Evolutionary conservation across 805 yeast genomes (phyloP), one percentile per base, ranked within the genome.

Genomic region (Hanseniaspora pseudoguilliermondii): DNA sequence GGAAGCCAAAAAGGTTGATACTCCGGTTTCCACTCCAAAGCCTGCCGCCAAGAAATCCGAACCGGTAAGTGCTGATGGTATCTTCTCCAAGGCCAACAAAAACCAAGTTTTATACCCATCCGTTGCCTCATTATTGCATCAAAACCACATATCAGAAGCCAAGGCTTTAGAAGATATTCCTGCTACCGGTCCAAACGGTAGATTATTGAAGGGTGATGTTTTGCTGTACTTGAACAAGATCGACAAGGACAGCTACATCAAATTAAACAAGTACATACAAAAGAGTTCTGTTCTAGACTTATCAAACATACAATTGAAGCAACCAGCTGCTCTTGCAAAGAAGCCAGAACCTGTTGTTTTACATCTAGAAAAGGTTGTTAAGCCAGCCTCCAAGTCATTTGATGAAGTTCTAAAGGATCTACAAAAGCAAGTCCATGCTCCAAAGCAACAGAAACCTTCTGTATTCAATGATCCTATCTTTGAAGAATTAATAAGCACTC

Each of bases 121-220:
- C 0, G 97, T 89, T 11, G 79, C 77, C 55, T 60, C 80, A 3
- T 72, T 91, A 32, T 72, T 91, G 40, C 79, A 76, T 42, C 74
- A 73, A 57, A 76, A 87, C 64, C 67, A 75, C 54, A 81, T 91
- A 57, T 77, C 91, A 1, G 70, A 68, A 56, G 83, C 77, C 43
- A 91, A 84, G 27, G 96, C 96, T 2, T 59, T 85, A 21, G 63
- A 72, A 9, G 80, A 83, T 60, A 86, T 91, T 63, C 73, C 78
- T 42, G 95, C 96, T 8, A 76, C 95, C 0, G 98, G 97, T 21
- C 95, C 95, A 32, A 77, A 82, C 57, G 97, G 97, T 10, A 78
- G 95, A 64, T 67, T 91, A 42, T 75, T 91, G 60, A 86, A 85
- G 71, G 97, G 97, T 60, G 98, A 91, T 68, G 91, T 90, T 1